phyloP scores from a whole-genome alignment of 345 rosid species.

The Arabis hirsuta region DNA sequence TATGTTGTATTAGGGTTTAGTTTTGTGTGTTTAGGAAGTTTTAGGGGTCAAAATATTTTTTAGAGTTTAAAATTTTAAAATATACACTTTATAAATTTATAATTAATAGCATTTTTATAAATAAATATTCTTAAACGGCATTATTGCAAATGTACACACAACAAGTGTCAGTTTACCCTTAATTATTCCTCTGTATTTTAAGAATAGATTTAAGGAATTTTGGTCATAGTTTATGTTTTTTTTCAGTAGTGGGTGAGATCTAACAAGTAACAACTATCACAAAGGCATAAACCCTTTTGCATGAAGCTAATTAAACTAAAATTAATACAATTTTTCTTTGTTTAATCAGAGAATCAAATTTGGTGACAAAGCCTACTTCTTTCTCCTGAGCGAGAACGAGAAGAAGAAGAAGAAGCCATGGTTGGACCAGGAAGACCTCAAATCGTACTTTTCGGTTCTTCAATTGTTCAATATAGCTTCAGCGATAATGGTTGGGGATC shows the following conservation, averaged over 20 bases:
- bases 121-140: too few relatives aligned
- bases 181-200: too few relatives aligned
- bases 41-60: too few relatives aligned
- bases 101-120: too few relatives aligned
- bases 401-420: conserved; percentile 49
- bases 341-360: neutral
- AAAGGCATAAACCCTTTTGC: conserved; percentile 3
- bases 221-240: neutral
- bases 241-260: neutral
- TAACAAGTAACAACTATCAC: neutral
- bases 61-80: too few relatives aligned
- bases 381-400: neutral
- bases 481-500: conserved; percentile 80
- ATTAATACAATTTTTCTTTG: neutral
- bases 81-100: too few relatives aligned
- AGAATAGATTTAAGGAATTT: conserved; percentile 4
- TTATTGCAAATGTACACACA: too few relatives aligned
- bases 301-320: neutral
- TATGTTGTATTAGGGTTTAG: too few relatives aligned
- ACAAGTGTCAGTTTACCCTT: too few relatives aligned
- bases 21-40: too few relatives aligned
- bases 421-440: conserved; percentile 85
- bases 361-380: neutral
- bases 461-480: conserved; percentile 83
- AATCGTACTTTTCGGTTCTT: conserved; percentile 92